Conservation (phyloP, 345 rosid species). For the Clausena lansium region DNA sequence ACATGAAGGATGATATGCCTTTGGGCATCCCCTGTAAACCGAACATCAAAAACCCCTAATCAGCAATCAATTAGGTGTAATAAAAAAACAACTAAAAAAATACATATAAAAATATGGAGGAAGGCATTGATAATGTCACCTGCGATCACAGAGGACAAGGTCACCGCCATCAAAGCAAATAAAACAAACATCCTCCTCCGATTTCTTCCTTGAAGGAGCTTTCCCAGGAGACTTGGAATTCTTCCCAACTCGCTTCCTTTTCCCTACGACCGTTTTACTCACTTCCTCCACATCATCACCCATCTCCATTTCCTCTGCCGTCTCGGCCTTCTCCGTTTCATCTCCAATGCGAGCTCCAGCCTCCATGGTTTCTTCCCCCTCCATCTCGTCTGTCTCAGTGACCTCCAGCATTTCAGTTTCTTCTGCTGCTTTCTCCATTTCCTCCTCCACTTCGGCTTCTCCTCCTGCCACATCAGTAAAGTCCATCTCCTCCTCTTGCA, state of each 20-base stretch:
- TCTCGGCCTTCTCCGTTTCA: slow-evolving; percentile 28
- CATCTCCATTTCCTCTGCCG: slow-evolving; percentile 26
- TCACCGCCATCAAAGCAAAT: slow-evolving; percentile 97
- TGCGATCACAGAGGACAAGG: slow-evolving; percentile 96
- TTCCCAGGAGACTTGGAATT: slow-evolving; percentile 38
- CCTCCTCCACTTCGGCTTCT: slow-evolving; percentile 5
- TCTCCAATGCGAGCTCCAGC: slow-evolving; percentile 30
- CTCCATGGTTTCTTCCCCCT: slow-evolving; percentile 28
- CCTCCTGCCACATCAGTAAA: slow-evolving; percentile 25
- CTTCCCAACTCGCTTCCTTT: slow-evolving; percentile 76
- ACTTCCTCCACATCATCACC: slow-evolving; percentile 49
- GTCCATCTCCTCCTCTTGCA: slow-evolving; percentile 20
- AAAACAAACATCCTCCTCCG: slow-evolving; percentile 97
- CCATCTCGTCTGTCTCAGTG: slow-evolving; percentile 30
- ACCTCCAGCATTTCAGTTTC: slow-evolving; percentile 20
- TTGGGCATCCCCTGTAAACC: slow-evolving; percentile 86
- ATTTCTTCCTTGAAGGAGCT: slow-evolving; percentile 58
- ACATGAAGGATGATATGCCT: slow-evolving; percentile 94
- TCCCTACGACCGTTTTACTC: slow-evolving; percentile 46
- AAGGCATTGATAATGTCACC: slow-evolving; percentile 37
- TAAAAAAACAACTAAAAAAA: slow-evolving; percentile 1
- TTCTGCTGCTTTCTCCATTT: neutral
- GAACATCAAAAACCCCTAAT: neutral
- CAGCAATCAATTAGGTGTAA: neutral
- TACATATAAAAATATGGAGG: neutral